Conservation (phyloP, 169 alveolate genomes). For the Eimeria mitis region DNA sequence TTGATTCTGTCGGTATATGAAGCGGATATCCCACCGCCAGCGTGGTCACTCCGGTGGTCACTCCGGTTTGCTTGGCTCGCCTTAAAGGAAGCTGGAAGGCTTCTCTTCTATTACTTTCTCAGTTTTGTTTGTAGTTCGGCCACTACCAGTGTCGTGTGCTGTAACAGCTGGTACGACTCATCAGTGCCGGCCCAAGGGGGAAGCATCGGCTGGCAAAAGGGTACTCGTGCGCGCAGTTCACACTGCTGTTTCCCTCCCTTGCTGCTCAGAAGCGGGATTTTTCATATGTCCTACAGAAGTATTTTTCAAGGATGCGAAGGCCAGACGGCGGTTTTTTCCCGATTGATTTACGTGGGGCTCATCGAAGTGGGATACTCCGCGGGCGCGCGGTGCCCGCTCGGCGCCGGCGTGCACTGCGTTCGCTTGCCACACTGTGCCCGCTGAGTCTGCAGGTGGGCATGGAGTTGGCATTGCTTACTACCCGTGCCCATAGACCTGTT, state of each 20-base stretch:
- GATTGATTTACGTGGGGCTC: background rate
- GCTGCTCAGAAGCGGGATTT: background rate
- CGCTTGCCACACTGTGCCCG: slow-evolving; percentile 21
- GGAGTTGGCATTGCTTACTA: slow-evolving; percentile 53
- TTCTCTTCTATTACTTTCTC: background rate
- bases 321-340: no score
- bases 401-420: background rate
- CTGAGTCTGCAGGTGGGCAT: slow-evolving; percentile 62
- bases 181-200: background rate
- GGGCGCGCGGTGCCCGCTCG: background rate
- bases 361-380: background rate
- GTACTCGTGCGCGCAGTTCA: background rate
- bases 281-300: background rate
- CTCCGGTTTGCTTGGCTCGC: no score
- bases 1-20: background rate
- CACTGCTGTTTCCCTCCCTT: background rate
- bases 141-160: background rate
- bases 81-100: no score
- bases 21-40: no score
- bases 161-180: background rate
- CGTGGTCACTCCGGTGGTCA: no score
- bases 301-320: background rate
- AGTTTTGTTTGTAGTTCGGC: background rate
- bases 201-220: background rate
- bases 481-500: background rate